Conservation (phyloP, 2,329 filamentous ascomycete genomes). For the Rhynchosporium secalis region DNA sequence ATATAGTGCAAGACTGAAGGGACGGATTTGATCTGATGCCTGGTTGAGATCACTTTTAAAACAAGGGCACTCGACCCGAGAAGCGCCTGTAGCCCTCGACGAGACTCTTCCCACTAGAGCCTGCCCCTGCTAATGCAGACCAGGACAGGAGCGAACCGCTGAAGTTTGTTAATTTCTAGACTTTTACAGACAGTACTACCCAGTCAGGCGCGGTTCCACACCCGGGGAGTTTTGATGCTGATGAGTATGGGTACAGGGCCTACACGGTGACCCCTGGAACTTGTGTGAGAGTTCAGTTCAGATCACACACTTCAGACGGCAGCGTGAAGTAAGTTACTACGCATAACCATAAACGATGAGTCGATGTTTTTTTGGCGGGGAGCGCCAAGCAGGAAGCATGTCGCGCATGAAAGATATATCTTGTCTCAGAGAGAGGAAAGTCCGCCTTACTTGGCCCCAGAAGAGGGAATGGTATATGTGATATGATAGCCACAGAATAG, state of each 20-base stretch:
- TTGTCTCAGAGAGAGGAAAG: conserved; percentile 18
- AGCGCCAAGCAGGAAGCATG: conserved; percentile 8
- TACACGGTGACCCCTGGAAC: conserved; percentile 33
- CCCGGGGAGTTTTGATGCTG: conserved; percentile 30
- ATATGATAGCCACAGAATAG: conserved; percentile 28
- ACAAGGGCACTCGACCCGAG: conserved; percentile 38
- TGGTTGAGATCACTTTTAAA: conserved; percentile 34
- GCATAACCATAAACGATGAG: conserved; percentile 24
- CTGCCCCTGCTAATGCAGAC: conserved; percentile 26
- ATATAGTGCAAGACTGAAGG: conserved; percentile 38
- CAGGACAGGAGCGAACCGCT: conserved; percentile 29
- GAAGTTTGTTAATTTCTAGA: conserved; percentile 29
- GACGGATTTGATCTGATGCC: conserved; percentile 33
- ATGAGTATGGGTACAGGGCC: conserved; percentile 31
- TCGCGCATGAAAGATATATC: conserved; percentile 24
- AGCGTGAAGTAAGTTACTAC: conserved; percentile 22
- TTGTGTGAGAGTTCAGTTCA: conserved; percentile 10
- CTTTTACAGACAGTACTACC: conserved; percentile 5
- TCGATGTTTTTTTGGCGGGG: conserved; percentile 13
- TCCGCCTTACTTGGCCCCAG: conserved; percentile 30
- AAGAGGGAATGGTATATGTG: conserved; percentile 5
- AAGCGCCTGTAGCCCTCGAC: conserved; percentile 33
- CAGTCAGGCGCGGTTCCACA: conserved; percentile 27
- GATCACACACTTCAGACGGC: conserved; percentile 29
- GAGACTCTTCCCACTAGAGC: conserved; percentile 24